These are phyloP conservation scores for Zygosaccharomyces rouxii DNA, from an alignment of 805 yeast species.

Conservation along the genomic window DNA sequence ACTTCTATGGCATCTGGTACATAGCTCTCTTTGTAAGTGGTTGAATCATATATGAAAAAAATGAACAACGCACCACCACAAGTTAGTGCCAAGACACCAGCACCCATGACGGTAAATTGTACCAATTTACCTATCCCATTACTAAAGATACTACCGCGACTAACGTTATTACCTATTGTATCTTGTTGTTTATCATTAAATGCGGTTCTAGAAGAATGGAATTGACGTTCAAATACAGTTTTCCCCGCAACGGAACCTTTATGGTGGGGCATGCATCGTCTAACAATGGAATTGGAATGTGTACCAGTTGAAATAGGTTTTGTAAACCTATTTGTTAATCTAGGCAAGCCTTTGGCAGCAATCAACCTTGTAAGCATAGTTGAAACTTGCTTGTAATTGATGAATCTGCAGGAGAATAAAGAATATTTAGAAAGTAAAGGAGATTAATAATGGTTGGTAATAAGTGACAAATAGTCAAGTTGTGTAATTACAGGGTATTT, in stretches of 20 bases:
- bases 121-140: constrained; percentile 33
- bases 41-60: constrained; percentile 61
- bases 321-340: background rate
- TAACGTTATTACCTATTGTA: background rate
- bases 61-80: constrained; percentile 40
- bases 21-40: constrained; percentile 50
- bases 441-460: too few relatives aligned
- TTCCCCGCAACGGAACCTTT: background rate
- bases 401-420: background rate
- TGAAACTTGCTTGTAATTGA: background rate
- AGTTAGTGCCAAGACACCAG: constrained; percentile 44
- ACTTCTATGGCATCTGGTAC: constrained; percentile 44
- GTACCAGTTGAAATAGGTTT: background rate
- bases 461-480: too few relatives aligned
- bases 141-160: constrained; percentile 8
- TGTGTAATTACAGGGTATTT: too few relatives aligned
- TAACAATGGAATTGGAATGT: background rate
- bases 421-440: background rate
- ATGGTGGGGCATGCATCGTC: background rate
- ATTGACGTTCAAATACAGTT: constrained; percentile 5
- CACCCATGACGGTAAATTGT: constrained; percentile 35
- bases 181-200: constrained; percentile 6
- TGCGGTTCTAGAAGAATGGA: constrained; percentile 1
- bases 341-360: background rate
- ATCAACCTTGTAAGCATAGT: constrained; percentile 4